Evolutionary conservation across 2,329 filamentous ascomycete genomes (phyloP).

Genomic region (Escovopsis weberi): DNA sequence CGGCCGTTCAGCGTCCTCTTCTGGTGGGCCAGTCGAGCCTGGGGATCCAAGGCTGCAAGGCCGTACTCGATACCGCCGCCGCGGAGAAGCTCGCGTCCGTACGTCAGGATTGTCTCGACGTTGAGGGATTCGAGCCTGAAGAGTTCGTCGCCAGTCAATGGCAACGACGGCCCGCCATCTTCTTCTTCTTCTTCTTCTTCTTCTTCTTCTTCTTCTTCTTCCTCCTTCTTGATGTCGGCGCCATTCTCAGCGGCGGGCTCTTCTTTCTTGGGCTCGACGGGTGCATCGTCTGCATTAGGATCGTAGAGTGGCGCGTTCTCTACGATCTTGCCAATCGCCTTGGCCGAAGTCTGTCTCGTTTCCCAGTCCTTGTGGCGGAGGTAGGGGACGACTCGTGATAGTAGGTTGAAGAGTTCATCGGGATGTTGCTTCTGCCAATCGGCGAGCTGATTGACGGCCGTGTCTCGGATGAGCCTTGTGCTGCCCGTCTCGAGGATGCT

Average conservation of each 20-base stretch:
- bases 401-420: slow-evolving; percentile 89
- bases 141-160: slow-evolving; percentile 40
- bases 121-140: slow-evolving; percentile 65
- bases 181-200: slow-evolving; percentile 46
- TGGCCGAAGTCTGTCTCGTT: slow-evolving; percentile 81
- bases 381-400: slow-evolving; percentile 90
- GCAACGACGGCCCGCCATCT: slow-evolving; percentile 34
- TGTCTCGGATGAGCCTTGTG: slow-evolving; percentile 89
- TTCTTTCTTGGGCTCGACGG: slow-evolving; percentile 26
- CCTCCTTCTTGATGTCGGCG: slow-evolving; percentile 42
- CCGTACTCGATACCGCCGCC: slow-evolving; percentile 79
- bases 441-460: slow-evolving; percentile 88
- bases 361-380: slow-evolving; percentile 94
- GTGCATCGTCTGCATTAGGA: slow-evolving; percentile 54
- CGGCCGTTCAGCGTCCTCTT: slow-evolving; percentile 77
- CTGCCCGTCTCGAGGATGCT: slow-evolving; percentile 95
- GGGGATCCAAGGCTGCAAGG: slow-evolving; percentile 66
- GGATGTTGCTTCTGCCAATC: slow-evolving; percentile 98
- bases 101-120: slow-evolving; percentile 62
- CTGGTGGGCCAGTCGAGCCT: slow-evolving; percentile 67
- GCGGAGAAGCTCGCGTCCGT: slow-evolving; percentile 71
- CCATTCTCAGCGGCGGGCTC: slow-evolving; percentile 20
- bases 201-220: slow-evolving; percentile 52
- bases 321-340: slow-evolving; percentile 86
- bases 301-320: slow-evolving; percentile 79